Evolutionary conservation across 345 rosid genomes (phyloP).

Genomic region (Eucalyptus cladocalyx): DNA sequence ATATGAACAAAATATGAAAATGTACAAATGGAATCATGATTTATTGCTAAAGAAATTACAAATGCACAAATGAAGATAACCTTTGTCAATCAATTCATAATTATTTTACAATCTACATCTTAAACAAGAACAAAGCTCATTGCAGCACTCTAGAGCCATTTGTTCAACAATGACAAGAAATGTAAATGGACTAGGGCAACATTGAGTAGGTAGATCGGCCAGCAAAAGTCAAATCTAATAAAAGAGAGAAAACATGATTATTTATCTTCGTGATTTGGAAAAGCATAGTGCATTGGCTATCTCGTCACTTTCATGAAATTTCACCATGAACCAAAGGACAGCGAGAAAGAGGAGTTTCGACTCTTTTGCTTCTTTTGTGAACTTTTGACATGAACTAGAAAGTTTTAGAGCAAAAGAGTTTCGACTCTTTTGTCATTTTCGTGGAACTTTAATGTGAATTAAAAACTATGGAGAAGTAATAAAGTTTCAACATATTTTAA

Average conservation of each 20-base stretch:
- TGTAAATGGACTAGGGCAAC: neutral
- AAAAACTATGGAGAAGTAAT: too few relatives aligned
- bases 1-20: neutral
- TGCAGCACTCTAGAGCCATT: neutral
- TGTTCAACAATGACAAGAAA: neutral
- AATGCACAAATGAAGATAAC: too few relatives aligned
- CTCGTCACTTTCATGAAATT: too few relatives aligned
- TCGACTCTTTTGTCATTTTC: too few relatives aligned
- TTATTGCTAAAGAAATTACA: neutral
- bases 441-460: too few relatives aligned
- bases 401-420: too few relatives aligned
- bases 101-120: neutral
- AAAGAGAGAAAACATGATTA: neutral
- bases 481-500: too few relatives aligned
- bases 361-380: too few relatives aligned
- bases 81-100: neutral
- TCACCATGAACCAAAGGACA: too few relatives aligned
- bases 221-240: neutral
- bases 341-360: fast-evolving
- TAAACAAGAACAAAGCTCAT: neutral
- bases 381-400: too few relatives aligned
- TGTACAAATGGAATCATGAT: neutral
- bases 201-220: fast-evolving
- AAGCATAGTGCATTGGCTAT: too few relatives aligned
- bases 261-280: fast-evolving